Evolutionary conservation across 805 yeast genomes (phyloP).

Genomic region (Phaffomyces opuntiae): DNA sequence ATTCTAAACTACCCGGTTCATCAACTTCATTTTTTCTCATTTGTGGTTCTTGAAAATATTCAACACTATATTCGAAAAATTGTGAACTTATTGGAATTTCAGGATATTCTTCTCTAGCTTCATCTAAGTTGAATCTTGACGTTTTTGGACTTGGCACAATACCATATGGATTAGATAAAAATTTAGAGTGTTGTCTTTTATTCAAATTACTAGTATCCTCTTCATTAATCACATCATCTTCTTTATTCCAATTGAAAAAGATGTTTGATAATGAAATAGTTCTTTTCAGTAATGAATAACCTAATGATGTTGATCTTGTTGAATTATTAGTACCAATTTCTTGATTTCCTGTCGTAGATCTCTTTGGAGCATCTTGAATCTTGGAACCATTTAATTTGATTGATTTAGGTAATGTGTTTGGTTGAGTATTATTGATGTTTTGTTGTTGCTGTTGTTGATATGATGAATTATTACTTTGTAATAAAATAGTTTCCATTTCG

Average conservation of each 20-base stretch:
- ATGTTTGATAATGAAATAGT: constrained; percentile 24
- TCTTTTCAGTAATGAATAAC: constrained; percentile 16
- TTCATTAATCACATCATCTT: constrained; percentile 11
- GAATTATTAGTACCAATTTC: neutral
- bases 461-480: constrained; percentile 33
- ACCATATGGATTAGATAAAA: constrained; percentile 27
- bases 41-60: constrained; percentile 95
- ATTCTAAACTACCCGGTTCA: constrained; percentile 87
- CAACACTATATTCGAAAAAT: constrained; percentile 70
- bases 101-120: constrained; percentile 16
- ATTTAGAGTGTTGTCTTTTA: constrained; percentile 1
- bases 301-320: constrained; percentile 5
- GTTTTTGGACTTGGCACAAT: constrained; percentile 48
- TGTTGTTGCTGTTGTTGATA: constrained; percentile 16
- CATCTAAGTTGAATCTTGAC: constrained; percentile 38
- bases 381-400: constrained; percentile 26
- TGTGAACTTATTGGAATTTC: constrained; percentile 51
- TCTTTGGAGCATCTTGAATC: neutral
- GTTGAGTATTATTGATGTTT: constrained; percentile 18
- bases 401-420: constrained; percentile 31
- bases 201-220: constrained; percentile 1
- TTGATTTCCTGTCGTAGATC: constrained; percentile 14
- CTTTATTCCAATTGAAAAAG: constrained; percentile 21
- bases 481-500: constrained; percentile 58
- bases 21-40: constrained; percentile 78